Base-by-base conservation (phyloP, 2,329 filamentous ascomycete species). In the Trematosphaeria pertusa region DNA sequence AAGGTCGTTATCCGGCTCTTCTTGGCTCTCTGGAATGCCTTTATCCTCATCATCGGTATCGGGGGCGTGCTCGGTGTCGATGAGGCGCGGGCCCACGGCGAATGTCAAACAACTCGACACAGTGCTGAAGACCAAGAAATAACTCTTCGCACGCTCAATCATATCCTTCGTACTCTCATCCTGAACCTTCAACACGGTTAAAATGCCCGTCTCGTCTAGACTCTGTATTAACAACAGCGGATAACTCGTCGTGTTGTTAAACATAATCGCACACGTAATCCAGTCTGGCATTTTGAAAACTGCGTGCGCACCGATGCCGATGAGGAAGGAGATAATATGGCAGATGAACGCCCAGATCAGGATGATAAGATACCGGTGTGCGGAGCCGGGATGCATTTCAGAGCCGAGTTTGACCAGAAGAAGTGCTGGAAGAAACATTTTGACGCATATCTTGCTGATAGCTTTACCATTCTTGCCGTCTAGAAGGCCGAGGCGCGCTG, bases 101-200 rank as follows among this genome's bases (percentile, higher is more conserved):
- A 87, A 87, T 0, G 84, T 87, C 50, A 87, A 66, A 43, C 79
- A 83, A 56, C 81, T 85, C 17, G 78, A 79, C 3, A 87, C 74
- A 15, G 85, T 86, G 3, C 84, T 79, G 56, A 84, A 86, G 38
- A 87, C 80, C 2, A 87, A 70, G 57, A 87, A 86, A 62, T 86
- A 87, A 17, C 81, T 82, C 63, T 86, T 84, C 8, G 83, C 83
- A 4, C 84, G 73, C 43, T 80, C 77, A 7, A 87, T 74, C 1
- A 80, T 80, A 1, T 73, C 72, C 2, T 64, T 51, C 3, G 72
- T 69, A 1, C 71, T 63, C 56, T 79, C 72, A 59, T 76, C 52
- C 49, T 63, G 50, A 40, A 78, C 67, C 17, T 85, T 71, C 28
- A 74, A 46, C 1, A 72, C 64, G 4, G 73, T 64, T 10, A 87